Percentiles rank a stretch among this genome's conserved stretches.
These are phyloP conservation scores for Fusarium nisikadoi DNA, from an alignment of 2,329 filamentous ascomycete genomes.

Conservation along the genomic window DNA sequence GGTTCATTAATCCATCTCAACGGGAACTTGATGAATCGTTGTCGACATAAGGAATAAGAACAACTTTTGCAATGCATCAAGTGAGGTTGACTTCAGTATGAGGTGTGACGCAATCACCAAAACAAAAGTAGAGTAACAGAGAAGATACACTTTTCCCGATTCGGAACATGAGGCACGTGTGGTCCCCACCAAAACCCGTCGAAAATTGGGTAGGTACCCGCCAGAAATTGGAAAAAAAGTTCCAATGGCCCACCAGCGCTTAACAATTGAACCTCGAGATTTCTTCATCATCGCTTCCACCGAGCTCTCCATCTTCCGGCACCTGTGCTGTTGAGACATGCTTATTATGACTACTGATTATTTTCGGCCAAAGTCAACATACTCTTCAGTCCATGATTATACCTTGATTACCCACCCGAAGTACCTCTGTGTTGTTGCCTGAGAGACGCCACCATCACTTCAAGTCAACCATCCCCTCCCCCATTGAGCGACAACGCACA, in stretches of 20 bases:
- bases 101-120: slow-evolving; percentile 17
- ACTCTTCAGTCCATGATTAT: slow-evolving; percentile 40
- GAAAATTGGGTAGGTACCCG: slow-evolving; percentile 38
- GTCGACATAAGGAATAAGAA: background rate
- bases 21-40: background rate
- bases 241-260: slow-evolving; percentile 30
- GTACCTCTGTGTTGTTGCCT: slow-evolving; percentile 42
- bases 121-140: slow-evolving; percentile 24
- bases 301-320: slow-evolving; percentile 9
- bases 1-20: background rate
- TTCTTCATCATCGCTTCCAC: slow-evolving; percentile 15
- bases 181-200: slow-evolving; percentile 41
- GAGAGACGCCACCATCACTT: slow-evolving; percentile 39
- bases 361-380: slow-evolving; percentile 32
- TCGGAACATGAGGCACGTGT: slow-evolving; percentile 44
- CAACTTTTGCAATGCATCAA: background rate
- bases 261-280: slow-evolving; percentile 20
- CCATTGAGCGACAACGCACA: slow-evolving; percentile 15
- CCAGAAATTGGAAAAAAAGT: slow-evolving; percentile 42
- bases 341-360: slow-evolving; percentile 45
- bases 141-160: background rate
- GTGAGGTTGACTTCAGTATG: slow-evolving; percentile 9
- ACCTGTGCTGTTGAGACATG: slow-evolving; percentile 21
- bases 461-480: slow-evolving; percentile 7
- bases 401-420: slow-evolving; percentile 28